Conservation (phyloP, 1,284 basidiomycete genomes). For the Meripilus lineatus region DNA sequence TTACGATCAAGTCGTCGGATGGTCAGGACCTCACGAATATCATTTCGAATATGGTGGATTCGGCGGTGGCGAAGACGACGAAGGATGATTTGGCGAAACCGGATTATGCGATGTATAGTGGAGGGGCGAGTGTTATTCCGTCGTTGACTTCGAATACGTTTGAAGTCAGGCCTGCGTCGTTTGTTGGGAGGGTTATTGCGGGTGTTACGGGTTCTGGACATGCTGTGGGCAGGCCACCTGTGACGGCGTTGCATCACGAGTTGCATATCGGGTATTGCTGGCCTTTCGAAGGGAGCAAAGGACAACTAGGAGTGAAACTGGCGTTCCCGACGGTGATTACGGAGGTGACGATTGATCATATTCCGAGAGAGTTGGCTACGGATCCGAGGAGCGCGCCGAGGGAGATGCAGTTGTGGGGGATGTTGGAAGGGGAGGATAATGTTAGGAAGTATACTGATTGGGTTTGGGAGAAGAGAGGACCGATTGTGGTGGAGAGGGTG, state of each 20-base stretch:
- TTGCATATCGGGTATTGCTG: conserved; percentile 84
- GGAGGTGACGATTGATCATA: conserved; percentile 87
- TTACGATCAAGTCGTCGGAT: conserved; percentile 70
- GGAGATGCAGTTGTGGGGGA: conserved; percentile 85
- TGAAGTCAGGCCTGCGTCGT: conserved; percentile 50
- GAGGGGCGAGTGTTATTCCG: conserved; percentile 79
- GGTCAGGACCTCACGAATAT: conserved; percentile 73
- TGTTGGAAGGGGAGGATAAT: conserved; percentile 77
- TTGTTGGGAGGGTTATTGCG: conserved; percentile 42
- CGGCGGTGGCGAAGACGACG: conserved; percentile 57
- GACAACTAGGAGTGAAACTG: conserved; percentile 80
- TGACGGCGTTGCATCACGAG: conserved; percentile 83
- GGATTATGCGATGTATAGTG: conserved; percentile 85
- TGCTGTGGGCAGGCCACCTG: conserved; percentile 74
- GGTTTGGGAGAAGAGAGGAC: conserved; percentile 35
- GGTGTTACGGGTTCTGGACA: conserved; percentile 53
- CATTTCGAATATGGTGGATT: conserved; percentile 71
- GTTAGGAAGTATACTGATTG: conserved; percentile 51
- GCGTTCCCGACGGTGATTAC: conserved; percentile 64
- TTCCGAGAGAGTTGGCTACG: conserved; percentile 71
- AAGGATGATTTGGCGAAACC: conserved; percentile 78
- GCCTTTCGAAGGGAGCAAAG: conserved; percentile 79
- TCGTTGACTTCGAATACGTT: conserved; percentile 76
- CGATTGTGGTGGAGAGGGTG: conserved; percentile 26
- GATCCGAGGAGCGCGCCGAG: conserved; percentile 80